Base-by-base conservation (phyloP, 306 rosid genomes). In the Cicer arietinum region DNA sequence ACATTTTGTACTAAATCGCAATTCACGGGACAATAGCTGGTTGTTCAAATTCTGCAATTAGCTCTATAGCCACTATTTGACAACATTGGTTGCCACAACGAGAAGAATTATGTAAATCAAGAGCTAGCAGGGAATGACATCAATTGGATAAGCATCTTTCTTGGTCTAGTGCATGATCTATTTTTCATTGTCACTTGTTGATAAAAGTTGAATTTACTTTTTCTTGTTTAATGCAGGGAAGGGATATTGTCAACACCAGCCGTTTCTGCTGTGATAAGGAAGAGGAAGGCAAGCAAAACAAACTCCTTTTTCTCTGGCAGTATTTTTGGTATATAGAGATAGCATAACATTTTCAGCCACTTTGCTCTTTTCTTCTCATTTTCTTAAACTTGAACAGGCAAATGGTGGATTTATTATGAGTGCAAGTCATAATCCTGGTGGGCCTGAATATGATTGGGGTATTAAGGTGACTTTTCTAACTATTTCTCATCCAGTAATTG, bases 401-500 rank as follows among this genome's bases (percentile, higher is more conserved):
- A 90, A 95, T 79, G 98, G 99, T 74, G 99, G 99, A 83, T 92
- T 95, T 83, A 86, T 95, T 75, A 95, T 92, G 99, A 95, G 99
- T 77, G 98, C 98, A 44, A 95, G 98, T 86, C 99, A 95, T 76
- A 92, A 95, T 84, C 99, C 98, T 11, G 98, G 99, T 35, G 99
- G 99, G 6, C 98, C 98, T 80, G 98, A 95, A 63, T 89, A 90
- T 81, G 99, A 95, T 80, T 95, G 98, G 99, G 99, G 98, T 65
- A 95, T 95, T 78, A 95, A 95, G 97, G 99, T 95, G 80, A 89
- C 5, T 73, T 81, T 43, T 25, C 65, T 82, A 71, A 79, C 17
- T 46, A 59, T 20, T 51, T 53, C 75, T 56, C 59, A 56, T 67
- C 30, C 54, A 72, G 40, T 52, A 57, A 42, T 51, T 67, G 50